Evolutionary conservation across 169 alveolate species (phyloP).

Genomic region (Cryptosporidium sp.): DNA sequence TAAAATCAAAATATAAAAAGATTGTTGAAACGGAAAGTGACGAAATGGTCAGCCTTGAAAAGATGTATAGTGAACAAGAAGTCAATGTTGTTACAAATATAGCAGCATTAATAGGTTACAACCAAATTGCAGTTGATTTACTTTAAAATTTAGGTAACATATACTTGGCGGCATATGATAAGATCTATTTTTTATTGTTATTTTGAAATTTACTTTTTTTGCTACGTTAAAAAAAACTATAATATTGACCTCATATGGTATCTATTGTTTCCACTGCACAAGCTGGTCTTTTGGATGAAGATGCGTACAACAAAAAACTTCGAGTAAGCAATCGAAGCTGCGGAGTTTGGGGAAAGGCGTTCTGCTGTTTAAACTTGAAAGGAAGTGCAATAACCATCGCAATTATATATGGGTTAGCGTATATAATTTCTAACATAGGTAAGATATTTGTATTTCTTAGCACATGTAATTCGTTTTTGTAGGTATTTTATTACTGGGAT

Average conservation of each 20-base stretch:
- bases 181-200: constrained; percentile 31
- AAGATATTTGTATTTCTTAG: constrained; percentile 2
- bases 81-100: constrained; percentile 22
- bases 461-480: background rate
- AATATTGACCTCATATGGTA: constrained; percentile 28
- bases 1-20: background rate
- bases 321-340: constrained; percentile 1
- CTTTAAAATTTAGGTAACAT: background rate
- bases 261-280: constrained; percentile 74
- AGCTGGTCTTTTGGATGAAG: constrained; percentile 38
- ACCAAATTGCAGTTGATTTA: constrained; percentile 65
- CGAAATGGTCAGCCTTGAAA: background rate
- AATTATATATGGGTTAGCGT: constrained; percentile 19
- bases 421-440: constrained; percentile 15
- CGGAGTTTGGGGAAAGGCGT: constrained; percentile 74
- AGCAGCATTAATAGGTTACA: constrained; percentile 51
- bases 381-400: constrained; percentile 28
- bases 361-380: constrained; percentile 51
- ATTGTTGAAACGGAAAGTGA: background rate
- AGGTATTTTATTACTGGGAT: background rate
- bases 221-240: background rate
- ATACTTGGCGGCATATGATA: constrained; percentile 22
- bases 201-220: background rate
- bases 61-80: constrained; percentile 33
- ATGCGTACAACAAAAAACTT: constrained; percentile 1